Percentiles rank a stretch among this genome's conserved stretches.
These are phyloP conservation scores for Closterium sp. DNA, from an alignment of 139 green algal species.

Conservation along the genomic window DNA sequence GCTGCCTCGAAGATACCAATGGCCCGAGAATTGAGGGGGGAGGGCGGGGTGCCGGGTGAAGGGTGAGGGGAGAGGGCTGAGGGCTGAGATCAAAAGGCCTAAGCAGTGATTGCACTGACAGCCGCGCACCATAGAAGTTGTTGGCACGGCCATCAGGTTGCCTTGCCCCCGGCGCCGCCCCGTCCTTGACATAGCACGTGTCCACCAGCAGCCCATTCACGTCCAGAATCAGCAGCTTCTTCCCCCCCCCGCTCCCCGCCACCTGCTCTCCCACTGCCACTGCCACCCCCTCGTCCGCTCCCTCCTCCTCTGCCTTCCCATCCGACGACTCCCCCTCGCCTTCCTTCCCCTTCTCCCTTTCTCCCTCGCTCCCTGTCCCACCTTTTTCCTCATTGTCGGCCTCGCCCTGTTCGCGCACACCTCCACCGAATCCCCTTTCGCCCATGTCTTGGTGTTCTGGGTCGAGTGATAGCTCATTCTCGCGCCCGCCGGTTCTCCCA, in stretches of 20 bases:
- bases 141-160: slow-evolving; percentile 10
- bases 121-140: slow-evolving; percentile 20
- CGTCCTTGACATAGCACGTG: neutral
- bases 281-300: neutral
- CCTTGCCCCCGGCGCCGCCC: neutral
- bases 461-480: neutral
- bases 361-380: neutral
- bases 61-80: no score
- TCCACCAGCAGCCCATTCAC: slow-evolving; percentile 44
- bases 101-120: no score
- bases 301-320: neutral
- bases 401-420: neutral
- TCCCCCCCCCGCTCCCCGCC: neutral
- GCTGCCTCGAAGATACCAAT: no score
- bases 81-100: neutral
- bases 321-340: no score
- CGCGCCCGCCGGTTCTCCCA: neutral
- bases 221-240: slow-evolving; percentile 47
- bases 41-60: neutral
- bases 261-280: no score
- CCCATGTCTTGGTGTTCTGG: neutral
- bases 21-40: no score
- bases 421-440: neutral
- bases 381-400: neutral
- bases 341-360: neutral